Evolutionary conservation across 768 basidiomycete genomes (phyloP).

Genomic region (Lactarius deliciosus): DNA sequence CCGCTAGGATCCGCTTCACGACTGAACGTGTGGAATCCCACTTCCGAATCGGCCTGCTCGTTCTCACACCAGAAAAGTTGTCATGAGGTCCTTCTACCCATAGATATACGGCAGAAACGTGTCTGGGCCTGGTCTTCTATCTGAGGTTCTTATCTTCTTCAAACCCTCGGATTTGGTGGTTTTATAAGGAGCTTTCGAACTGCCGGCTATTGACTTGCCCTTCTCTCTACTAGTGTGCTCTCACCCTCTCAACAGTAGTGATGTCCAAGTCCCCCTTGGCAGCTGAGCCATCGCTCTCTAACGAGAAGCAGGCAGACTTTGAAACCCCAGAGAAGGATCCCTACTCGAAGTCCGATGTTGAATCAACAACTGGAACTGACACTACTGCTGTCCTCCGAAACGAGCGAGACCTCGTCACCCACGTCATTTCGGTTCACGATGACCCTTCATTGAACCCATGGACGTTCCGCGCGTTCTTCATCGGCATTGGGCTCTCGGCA

Average conservation of each 20-base stretch:
- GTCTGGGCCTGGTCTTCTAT: not conserved
- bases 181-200: slow-evolving; percentile 1
- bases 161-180: not conserved
- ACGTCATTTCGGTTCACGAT: slow-evolving; percentile 48
- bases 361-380: slow-evolving; percentile 35
- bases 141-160: not conserved
- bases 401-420: slow-evolving; percentile 50
- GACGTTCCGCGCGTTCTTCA: slow-evolving; percentile 47
- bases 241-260: not conserved
- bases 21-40: not conserved
- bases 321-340: slow-evolving; percentile 16
- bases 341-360: slow-evolving; percentile 38
- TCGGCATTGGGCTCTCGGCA: slow-evolving; percentile 48
- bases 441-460: slow-evolving; percentile 48
- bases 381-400: slow-evolving; percentile 42
- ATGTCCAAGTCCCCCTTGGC: not conserved
- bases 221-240: not conserved
- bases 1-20: not conserved
- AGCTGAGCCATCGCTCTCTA: slow-evolving; percentile 11
- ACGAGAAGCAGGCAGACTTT: slow-evolving; percentile 3
- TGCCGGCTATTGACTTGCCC: no score
- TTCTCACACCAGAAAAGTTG: not conserved
- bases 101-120: not conserved
- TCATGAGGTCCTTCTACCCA: not conserved
- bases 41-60: not conserved